Conservation (phyloP, 352 stramenopile genomes). For the Globisporangium acanthophoron region DNA sequence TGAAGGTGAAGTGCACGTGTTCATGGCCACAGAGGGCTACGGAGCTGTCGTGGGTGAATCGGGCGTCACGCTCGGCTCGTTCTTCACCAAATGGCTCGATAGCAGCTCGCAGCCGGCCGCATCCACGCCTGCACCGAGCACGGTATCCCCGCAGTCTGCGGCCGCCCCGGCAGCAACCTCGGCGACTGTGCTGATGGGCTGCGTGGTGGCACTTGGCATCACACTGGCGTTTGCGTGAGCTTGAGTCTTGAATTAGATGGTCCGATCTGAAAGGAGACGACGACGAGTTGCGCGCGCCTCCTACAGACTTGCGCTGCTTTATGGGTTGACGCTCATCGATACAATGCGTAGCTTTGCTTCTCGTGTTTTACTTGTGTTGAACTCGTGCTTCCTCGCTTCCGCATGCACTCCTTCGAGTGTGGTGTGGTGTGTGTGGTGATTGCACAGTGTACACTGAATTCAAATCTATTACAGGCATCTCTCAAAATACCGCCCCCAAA, state of each 20-base stretch:
- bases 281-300: no score
- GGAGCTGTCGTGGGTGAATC: background rate
- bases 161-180: background rate
- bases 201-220: background rate
- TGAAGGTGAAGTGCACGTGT: constrained; percentile 20
- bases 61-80: background rate
- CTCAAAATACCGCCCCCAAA: background rate
- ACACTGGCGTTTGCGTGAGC: background rate
- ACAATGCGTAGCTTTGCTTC: no score
- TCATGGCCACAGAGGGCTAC: constrained; percentile 10
- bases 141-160: background rate
- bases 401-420: no score
- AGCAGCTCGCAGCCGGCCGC: background rate
- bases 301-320: no score
- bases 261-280: no score
- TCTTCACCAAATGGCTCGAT: background rate
- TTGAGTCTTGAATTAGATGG: no score
- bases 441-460: no score
- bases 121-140: background rate
- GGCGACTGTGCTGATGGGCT: background rate
- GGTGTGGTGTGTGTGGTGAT: no score
- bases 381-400: no score
- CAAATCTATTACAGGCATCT: background rate
- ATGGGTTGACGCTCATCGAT: no score
- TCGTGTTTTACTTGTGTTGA: no score